These are phyloP conservation scores for Papiliotrema laurentii DNA, from an alignment of 1,284 basidiomycete species.

Conservation along the genomic window DNA sequence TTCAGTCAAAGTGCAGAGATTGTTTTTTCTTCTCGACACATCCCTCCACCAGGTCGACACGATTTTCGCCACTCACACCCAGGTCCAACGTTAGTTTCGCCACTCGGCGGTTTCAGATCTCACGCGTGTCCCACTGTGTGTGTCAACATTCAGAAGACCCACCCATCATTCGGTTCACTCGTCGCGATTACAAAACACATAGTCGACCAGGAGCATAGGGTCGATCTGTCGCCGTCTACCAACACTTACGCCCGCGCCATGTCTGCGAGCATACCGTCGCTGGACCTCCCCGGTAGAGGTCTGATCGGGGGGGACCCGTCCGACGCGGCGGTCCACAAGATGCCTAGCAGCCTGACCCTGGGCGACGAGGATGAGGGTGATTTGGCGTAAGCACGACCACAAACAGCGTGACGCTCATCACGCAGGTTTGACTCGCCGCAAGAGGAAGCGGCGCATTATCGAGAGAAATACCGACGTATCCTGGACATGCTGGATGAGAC, in stretches of 20 bases:
- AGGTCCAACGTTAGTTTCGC: no score
- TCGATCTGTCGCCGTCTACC: no score
- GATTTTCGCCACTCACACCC: neutral
- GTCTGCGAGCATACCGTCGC: constrained; percentile 11
- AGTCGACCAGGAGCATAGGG: no score
- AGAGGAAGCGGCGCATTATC: constrained; percentile 60
- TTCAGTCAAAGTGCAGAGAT: no score
- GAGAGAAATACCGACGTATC: constrained; percentile 76
- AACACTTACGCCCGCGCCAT: no score
- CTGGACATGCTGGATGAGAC: constrained; percentile 81
- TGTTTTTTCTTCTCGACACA: neutral
- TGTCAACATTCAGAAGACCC: no score
- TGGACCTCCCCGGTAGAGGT: constrained; percentile 6
- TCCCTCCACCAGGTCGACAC: neutral
- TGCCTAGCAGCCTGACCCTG: constrained; percentile 29
- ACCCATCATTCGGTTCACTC: no score
- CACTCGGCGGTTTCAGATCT: no score
- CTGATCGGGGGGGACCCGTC: no score
- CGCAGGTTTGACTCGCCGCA: constrained; percentile 43
- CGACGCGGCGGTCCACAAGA: constrained; percentile 19
- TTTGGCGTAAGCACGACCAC: constrained; percentile 20
- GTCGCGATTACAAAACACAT: no score
- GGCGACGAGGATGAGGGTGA: constrained; percentile 32
- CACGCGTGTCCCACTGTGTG: no score
- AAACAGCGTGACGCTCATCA: neutral